These are phyloP conservation scores for Aspergillus saccharolyticus DNA, from an alignment of 495 filamentous ascomycete species.

Conservation along the genomic window DNA sequence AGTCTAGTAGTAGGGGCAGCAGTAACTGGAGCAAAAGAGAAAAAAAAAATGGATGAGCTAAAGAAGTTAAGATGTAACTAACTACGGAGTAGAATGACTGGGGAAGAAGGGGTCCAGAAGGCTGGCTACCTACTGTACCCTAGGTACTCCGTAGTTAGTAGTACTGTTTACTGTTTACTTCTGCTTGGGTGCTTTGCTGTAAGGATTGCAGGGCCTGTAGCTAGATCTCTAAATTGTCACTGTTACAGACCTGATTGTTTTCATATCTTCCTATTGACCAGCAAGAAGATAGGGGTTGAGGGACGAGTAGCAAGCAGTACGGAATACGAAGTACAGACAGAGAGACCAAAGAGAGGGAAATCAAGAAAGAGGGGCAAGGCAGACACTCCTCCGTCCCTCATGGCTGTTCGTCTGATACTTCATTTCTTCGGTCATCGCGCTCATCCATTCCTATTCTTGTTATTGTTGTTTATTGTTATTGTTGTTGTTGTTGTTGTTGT, in stretches of 20 bases:
- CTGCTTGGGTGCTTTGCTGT: slow-evolving; percentile 1
- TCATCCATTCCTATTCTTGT: not conserved
- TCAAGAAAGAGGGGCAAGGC: slow-evolving; percentile 10
- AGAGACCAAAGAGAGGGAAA: not conserved
- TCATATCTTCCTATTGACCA: too few relatives aligned
- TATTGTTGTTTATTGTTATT: too few relatives aligned
- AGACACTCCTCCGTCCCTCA: not conserved
- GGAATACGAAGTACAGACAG: not conserved
- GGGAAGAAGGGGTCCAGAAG: not conserved
- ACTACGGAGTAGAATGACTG: too few relatives aligned
- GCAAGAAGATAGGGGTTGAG: too few relatives aligned
- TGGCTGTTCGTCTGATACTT: slow-evolving; percentile 1
- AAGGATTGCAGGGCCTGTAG: slow-evolving; percentile 6
- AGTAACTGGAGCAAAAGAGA: not conserved
- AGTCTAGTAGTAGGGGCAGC: too few relatives aligned
- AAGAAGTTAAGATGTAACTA: not conserved
- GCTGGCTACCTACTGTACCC: too few relatives aligned
- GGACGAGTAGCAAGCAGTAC: too few relatives aligned
- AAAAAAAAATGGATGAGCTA: not conserved
- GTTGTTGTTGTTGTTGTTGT: too few relatives aligned
- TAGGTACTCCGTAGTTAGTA: too few relatives aligned
- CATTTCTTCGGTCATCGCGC: not conserved
- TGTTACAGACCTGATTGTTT: not conserved
- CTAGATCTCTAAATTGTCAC: too few relatives aligned
- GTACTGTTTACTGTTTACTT: not conserved